Base-by-base conservation (phyloP, 1,284 basidiomycete species). In the Gymnopus androsaceus region DNA sequence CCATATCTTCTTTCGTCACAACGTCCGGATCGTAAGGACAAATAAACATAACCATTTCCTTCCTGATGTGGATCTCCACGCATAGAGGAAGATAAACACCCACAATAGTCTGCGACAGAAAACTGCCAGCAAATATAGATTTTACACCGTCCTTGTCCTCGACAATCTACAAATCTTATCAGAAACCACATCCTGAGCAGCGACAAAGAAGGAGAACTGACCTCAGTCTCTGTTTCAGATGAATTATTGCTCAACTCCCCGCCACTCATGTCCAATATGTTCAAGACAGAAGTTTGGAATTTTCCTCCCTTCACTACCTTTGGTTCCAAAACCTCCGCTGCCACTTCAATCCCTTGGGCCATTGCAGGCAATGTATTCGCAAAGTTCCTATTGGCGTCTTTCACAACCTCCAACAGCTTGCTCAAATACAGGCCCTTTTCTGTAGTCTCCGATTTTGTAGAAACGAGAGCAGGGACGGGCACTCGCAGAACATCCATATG, bases 21-120 rank as follows among this genome's bases (percentile, higher is more conserved):
- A 55, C 7, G 7, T 31, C 27, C 36, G 37, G 46, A 21, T 55
- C 54, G 28, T 55, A 40, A 8, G 25, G 45, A 30, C 54, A 55
- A 36, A 33, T 28, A 5, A 48, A 49, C 15, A 49, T 40, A 3
- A 30, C 30, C 3, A 14, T 34, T 11, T 55, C 19, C 28, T 49
- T 31, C 46, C 28, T 38, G 21, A 49, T 41, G 4, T 12, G 23
- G n/a, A 34, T 9, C n/a, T 38, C 33, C 4, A 55, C 11, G 27
- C 33, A 11, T 6, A 48, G 19, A 21, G 54, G 54, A 12, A 49
- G 6, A 38, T 49, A n/a, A 23, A 49, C 28, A 7, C 34, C 46
- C 8, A 38, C 54, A 25, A 4, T 40, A 15, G 37, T 30, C 27
- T n/a, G 36, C 15, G 3, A 3, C 21, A 50, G 14, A 14, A 50